Percentiles rank a stretch among this genome's conserved stretches.
phyloP scores from a whole-genome alignment of 129 eudicot species.

The Pseudognaphalium luteoalbum region DNA sequence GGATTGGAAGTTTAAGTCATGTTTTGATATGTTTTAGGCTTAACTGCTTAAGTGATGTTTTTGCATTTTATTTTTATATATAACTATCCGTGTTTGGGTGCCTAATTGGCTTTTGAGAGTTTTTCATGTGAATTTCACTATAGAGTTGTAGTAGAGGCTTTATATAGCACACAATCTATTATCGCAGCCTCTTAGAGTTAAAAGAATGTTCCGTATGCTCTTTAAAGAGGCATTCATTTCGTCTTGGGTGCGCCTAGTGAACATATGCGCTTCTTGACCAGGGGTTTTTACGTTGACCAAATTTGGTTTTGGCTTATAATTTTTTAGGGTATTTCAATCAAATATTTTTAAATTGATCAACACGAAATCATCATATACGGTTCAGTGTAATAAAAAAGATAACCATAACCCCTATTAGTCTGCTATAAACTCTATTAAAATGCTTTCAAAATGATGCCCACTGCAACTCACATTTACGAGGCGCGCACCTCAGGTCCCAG shows the following conservation, averaged over 20 bases:
- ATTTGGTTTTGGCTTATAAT: no score
- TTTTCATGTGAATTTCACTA: neutral
- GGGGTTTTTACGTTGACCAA: no score
- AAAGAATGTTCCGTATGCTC: neutral
- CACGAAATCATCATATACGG: no score
- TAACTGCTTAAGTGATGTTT: neutral
- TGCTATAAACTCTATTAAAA: no score
- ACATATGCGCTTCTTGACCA: no score
- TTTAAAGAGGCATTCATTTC: neutral
- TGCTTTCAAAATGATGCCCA: no score
- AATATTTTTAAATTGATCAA: no score
- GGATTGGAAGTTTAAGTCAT: conserved; percentile 16
- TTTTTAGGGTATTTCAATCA: no score
- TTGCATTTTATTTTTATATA: neutral
- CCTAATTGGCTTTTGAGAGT: neutral
- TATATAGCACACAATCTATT: neutral
- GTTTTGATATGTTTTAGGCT: conserved; percentile 3
- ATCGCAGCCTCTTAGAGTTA: neutral
- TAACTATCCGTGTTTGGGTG: neutral
- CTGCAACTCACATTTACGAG: no score
- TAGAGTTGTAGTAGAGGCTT: conserved; percentile 8
- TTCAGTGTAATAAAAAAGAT: no score
- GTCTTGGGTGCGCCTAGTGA: neutral
- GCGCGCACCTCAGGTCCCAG: no score
- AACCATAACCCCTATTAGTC: no score